Evolutionary conservation across 371 early-diverging fungal species (phyloP), one percentile per base, ranked within the genome.

Genomic region (Umbelopsis sp.): DNA sequence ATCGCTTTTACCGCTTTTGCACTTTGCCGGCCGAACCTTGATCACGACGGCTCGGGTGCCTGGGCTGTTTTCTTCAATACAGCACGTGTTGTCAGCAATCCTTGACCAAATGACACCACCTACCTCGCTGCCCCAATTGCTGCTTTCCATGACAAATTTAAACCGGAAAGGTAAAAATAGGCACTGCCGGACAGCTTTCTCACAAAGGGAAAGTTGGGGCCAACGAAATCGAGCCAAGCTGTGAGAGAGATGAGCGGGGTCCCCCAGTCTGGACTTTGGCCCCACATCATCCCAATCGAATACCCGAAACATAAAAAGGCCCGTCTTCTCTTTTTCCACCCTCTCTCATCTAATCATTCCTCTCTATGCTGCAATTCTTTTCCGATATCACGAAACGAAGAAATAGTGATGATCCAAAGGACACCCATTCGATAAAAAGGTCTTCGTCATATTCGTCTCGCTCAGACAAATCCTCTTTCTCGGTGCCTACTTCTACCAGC

Each of bases 311-410:
- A 48, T 20, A 48, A 4, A 48, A 48, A 48, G 18, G 48, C 6
- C 48, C 18, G 14, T 57, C 35, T 57, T 57, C 37, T 3, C 18
- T 37, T 57, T 35, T n/a, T 18, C 22, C 57, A 35, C 57, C 16
- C 32, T 16, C 48, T 48, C 20, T 16, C 48, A 48, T 16, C 48
- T 20, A 48, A 41, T 20, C 18, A 48, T 7, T 7, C 48, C n/a
- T 20, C 20, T 7, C 48, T 48, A 57, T 57, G 57, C 57, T 57
- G 22, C 57, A 57, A 57, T 57, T 57, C 37, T 57, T 57, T 29
- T 57, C 57, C 9, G 57, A 57, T 57, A 57, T 57, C 14, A 57
- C 57, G 57, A 57, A 57, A 57, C 29, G 57, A 35, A 29, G 57
- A 57, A 57, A 57, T 29, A 57, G 57, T 29, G 57, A 57, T 8